These are phyloP conservation scores for Sphaerostilbella broomeana DNA, from an alignment of 2,329 filamentous ascomycete genomes.

Conservation along the genomic window DNA sequence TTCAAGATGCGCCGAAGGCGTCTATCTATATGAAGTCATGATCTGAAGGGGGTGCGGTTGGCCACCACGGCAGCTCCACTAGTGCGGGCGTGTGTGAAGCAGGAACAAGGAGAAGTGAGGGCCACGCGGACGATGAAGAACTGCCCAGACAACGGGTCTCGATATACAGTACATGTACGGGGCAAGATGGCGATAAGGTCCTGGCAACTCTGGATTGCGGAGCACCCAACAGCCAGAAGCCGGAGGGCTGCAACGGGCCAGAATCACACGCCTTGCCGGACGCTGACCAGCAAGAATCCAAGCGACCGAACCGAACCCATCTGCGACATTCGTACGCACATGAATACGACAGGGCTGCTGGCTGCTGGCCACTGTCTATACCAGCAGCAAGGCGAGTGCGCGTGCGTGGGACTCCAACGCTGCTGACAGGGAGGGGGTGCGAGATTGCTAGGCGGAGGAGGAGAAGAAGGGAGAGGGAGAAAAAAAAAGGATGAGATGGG, in stretches of 20 bases:
- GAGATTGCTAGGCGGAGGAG: no score
- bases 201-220: no score
- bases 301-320: no score
- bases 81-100: conserved; percentile 19
- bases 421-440: conserved; percentile 7
- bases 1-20: conserved; percentile 20
- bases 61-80: conserved; percentile 19
- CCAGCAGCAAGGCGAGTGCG: conserved; percentile 7
- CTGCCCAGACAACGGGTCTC: no score
- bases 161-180: conserved; percentile 7
- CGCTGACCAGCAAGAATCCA: no score
- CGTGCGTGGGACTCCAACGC: conserved; percentile 5
- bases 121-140: conserved; percentile 8
- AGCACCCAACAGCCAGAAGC: conserved; percentile 2
- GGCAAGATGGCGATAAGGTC: conserved; percentile 11
- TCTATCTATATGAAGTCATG: conserved; percentile 14
- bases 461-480: no score
- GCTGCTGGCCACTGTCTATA: no score
- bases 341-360: no score
- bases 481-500: conserved; percentile 1
- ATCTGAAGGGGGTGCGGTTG: conserved; percentile 18
- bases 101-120: conserved; percentile 14
- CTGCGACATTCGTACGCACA: no score
- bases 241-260: conserved; percentile 6
- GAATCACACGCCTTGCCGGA: background rate